Evolutionary conservation across 1,139 yeast genomes (phyloP).

Genomic region (Kurtzmaniella quercitrusa): DNA sequence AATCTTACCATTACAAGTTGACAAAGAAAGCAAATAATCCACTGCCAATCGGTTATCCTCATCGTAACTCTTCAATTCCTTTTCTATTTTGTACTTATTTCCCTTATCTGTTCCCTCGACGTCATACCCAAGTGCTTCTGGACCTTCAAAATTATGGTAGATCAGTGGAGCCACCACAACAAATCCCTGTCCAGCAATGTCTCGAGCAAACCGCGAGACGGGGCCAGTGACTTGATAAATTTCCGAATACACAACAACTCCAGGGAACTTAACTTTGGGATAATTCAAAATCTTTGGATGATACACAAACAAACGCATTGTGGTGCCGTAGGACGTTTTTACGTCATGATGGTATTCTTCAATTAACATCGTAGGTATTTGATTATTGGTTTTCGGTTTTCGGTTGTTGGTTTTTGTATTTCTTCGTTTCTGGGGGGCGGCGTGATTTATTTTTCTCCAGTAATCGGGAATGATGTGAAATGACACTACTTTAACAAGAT

Average conservation of each 20-base stretch:
- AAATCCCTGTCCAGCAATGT: slow-evolving; percentile 76
- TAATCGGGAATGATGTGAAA: too few relatives aligned
- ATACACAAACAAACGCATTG: slow-evolving; percentile 61
- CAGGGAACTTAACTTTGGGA: slow-evolving; percentile 76
- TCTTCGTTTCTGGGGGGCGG: too few relatives aligned
- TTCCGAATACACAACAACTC: slow-evolving; percentile 74
- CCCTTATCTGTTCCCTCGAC: slow-evolving; percentile 74
- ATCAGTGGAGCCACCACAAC: slow-evolving; percentile 76
- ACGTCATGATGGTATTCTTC: slow-evolving; percentile 66
- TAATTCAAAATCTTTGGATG: slow-evolving; percentile 70
- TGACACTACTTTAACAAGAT: too few relatives aligned
- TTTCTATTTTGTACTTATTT: slow-evolving; percentile 60
- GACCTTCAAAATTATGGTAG: slow-evolving; percentile 67
- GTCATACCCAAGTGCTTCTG: slow-evolving; percentile 68
- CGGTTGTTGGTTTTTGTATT: not conserved
- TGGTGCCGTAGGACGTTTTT: slow-evolving; percentile 60
- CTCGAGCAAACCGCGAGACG: slow-evolving; percentile 71
- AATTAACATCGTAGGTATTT: slow-evolving; percentile 62
- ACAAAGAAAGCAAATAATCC: slow-evolving; percentile 54
- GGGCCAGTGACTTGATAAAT: slow-evolving; percentile 82
- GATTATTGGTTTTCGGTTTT: not conserved
- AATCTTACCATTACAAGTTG: slow-evolving; percentile 67
- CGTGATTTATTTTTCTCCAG: too few relatives aligned
- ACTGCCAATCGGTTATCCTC: slow-evolving; percentile 66
- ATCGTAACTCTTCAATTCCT: slow-evolving; percentile 69